Percentiles rank a stretch among this genome's conserved stretches.
These are phyloP conservation scores for Clitopilus hobsonii DNA, from an alignment of 768 basidiomycete genomes.

Conservation along the genomic window DNA sequence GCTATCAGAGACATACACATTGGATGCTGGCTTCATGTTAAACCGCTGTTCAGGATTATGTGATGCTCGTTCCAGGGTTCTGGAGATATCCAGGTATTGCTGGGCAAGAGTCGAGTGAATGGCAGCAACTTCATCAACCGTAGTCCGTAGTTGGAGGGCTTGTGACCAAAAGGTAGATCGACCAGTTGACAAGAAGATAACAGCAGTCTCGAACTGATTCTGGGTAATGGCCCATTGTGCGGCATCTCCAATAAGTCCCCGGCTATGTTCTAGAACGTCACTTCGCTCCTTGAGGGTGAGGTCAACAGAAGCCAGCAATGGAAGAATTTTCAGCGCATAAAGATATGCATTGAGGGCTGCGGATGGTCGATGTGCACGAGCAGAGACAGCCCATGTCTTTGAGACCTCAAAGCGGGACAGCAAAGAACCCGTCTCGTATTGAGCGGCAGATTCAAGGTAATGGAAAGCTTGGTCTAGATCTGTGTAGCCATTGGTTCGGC, in stretches of 20 bases:
- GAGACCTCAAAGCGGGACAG: neutral
- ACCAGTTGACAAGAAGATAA: conserved; percentile 25
- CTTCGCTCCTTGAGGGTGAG: neutral
- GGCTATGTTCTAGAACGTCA: neutral
- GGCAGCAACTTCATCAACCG: conserved; percentile 12
- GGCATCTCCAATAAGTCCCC: neutral
- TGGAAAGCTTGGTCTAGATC: neutral
- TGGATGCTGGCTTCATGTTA: neutral
- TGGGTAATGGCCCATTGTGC: neutral
- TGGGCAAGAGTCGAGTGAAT: conserved; percentile 9
- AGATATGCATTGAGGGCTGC: neutral
- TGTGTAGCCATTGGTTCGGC: neutral
- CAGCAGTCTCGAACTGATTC: conserved; percentile 15
- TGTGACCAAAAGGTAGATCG: conserved; percentile 29
- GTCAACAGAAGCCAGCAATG: neutral
- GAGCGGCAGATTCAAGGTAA: neutral
- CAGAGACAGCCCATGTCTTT: neutral
- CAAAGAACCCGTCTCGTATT: neutral
- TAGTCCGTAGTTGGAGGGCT: conserved; percentile 17
- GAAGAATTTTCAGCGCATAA: neutral
- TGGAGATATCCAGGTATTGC: neutral
- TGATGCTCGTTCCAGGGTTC: neutral
- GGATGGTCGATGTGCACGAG: neutral
- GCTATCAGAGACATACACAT: neutral
- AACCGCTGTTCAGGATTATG: neutral